Base-by-base conservation (phyloP, 371 early-diverging fungal genomes). In the Syncephalastrum racemosum region DNA sequence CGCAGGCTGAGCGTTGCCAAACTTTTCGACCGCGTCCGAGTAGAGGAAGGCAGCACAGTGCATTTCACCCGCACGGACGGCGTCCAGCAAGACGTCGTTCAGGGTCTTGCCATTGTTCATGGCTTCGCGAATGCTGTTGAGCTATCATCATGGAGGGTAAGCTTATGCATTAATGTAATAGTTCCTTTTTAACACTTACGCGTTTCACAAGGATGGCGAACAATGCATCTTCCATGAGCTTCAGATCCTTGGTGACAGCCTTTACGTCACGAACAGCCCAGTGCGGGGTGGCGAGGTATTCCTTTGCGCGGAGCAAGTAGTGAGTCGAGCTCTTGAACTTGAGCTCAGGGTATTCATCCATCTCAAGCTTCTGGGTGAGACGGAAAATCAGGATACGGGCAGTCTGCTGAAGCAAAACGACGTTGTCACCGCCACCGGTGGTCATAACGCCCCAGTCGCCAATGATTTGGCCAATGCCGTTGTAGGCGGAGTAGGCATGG, bases 401-500 rank as follows among this genome's bases (percentile, higher is more conserved):
- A 6, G 80, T 60, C 56, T 89, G 89, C 46, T 86, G 83, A 54
- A 84, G 70, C 57, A 89, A 58, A 1, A 86, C 85, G 3, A 79
- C 81, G 58, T 89, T 89, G 56, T 89, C 89, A 46, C 89, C 89
- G 53, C 83, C 89, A 42, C 89, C 85, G 12, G 89, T 89, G 1
- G 87, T 89, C 64, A 82, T 70, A 7, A 87, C 88, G 42, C 87
- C 87, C 76, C 74, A 87, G 51, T 86, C 87, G 40, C 70, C 81
- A 48, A 84, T 85, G 40, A 83, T 59, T n/a, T 77, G 79, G 3
- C 83, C 81, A 47, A 89, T 82, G 31, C 74, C 71, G 59, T 89
- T 89, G 69, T 87, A 89, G 24, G 83, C 51, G 23, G 85, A 86
- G 61, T 85, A 83, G 16, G 86, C 83, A 50, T 85, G 82, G 6